phyloP scores from a whole-genome alignment of 768 basidiomycete genomes.

The Pulveroboletus sp. region DNA sequence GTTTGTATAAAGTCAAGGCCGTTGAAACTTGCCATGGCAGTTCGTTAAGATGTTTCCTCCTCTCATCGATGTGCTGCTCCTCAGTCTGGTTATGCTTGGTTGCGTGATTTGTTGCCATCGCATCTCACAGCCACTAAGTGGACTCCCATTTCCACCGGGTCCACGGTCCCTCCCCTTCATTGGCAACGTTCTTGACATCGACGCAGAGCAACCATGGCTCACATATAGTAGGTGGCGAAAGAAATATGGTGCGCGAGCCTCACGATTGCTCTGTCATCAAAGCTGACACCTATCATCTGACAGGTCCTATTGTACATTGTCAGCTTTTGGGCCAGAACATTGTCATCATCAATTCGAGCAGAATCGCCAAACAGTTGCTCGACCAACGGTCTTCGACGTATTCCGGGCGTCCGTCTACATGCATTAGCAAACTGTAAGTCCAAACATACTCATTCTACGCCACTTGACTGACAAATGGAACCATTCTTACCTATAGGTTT shows the following conservation, averaged over 20 bases:
- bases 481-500: constrained; percentile 14
- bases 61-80: constrained; percentile 4
- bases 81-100: constrained; percentile 9
- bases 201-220: constrained; percentile 22
- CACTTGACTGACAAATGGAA: neutral
- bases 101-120: constrained; percentile 11
- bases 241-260: constrained; percentile 23
- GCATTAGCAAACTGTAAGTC: constrained; percentile 22
- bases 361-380: constrained; percentile 25
- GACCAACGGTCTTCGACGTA: constrained; percentile 30
- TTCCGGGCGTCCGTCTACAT: constrained; percentile 26
- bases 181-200: constrained; percentile 25
- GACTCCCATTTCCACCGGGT: constrained; percentile 21
- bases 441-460: neutral
- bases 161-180: constrained; percentile 21
- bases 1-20: constrained; percentile 16
- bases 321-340: constrained; percentile 24
- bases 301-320: constrained; percentile 30
- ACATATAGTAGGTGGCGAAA: constrained; percentile 28
- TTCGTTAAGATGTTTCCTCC: constrained; percentile 11
- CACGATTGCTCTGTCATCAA: neutral
- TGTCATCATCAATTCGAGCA: constrained; percentile 26
- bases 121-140: constrained; percentile 2
- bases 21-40: neutral
- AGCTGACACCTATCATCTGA: neutral